A percentile compares a stretch with the other conserved stretches of the same genome.
phyloP scores from a whole-genome alignment of 1,139 yeast species.

The Candida pseudoviswanathii region DNA sequence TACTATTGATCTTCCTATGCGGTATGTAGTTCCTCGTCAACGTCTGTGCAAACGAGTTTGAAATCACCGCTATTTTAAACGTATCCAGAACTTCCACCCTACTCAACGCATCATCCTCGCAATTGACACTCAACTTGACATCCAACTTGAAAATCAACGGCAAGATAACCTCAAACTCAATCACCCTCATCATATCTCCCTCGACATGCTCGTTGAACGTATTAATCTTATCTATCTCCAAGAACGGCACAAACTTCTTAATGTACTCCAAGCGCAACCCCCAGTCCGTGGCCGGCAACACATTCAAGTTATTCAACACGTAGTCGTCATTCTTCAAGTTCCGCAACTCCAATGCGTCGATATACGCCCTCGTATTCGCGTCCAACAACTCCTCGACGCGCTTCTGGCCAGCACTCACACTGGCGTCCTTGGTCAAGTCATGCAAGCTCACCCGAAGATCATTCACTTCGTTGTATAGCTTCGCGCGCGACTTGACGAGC shows the following conservation, averaged over 20 bases:
- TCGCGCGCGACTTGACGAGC: constrained; percentile 24
- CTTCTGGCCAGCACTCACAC: constrained; percentile 17
- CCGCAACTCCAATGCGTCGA: constrained; percentile 10
- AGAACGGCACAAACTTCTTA: constrained; percentile 28
- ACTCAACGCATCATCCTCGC: constrained; percentile 21
- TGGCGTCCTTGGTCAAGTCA: constrained; percentile 19
- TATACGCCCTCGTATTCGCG: constrained; percentile 23
- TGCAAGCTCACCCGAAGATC: constrained; percentile 22
- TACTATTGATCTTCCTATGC: constrained; percentile 26
- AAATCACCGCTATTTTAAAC: constrained; percentile 20
- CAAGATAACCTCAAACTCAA: constrained; percentile 24
- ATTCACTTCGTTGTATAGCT: constrained; percentile 23
- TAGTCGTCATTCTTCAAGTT: constrained; percentile 24
- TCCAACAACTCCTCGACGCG: constrained; percentile 26
- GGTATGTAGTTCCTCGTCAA: constrained; percentile 29
- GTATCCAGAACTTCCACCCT: constrained; percentile 16
- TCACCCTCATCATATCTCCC: constrained; percentile 19
- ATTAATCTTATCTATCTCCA: constrained; percentile 24
- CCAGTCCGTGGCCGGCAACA: constrained; percentile 43
- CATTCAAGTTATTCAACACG: constrained; percentile 29
- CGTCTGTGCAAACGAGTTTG: constrained; percentile 23
- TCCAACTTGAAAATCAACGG: constrained; percentile 28
- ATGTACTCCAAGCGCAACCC: constrained; percentile 27
- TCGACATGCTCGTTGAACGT: constrained; percentile 16
- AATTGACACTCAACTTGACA: constrained; percentile 21